phyloP scores from a whole-genome alignment of 1,139 yeast species.

The Nakaseomyces sp. region DNA sequence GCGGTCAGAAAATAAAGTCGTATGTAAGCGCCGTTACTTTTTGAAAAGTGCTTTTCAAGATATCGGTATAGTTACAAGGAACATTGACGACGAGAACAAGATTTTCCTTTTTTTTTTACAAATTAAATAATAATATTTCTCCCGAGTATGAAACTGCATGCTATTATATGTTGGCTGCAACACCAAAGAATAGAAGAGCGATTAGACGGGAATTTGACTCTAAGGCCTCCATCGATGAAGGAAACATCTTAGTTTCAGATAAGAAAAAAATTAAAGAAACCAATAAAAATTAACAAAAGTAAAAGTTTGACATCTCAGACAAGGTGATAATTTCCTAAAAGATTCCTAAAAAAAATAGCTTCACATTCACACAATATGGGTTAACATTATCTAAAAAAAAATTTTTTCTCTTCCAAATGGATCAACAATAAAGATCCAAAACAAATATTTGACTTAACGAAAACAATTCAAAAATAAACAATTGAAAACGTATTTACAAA shows the following conservation, averaged over 20 bases:
- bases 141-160: conserved; percentile 34
- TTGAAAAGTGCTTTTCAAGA: no score
- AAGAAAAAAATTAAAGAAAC: not conserved
- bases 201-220: conserved; percentile 32
- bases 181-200: conserved; percentile 31
- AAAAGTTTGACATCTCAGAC: not conserved
- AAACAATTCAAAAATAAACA: no score
- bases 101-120: not conserved
- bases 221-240: conserved; percentile 22
- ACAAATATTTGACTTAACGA: not conserved
- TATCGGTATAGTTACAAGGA: no score
- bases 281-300: not conserved
- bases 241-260: not conserved
- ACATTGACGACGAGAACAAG: no score
- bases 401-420: not conserved
- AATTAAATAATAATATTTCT: conserved; percentile 16
- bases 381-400: not conserved
- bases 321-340: not conserved
- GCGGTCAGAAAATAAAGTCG: no score
- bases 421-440: not conserved
- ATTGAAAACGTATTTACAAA: not conserved
- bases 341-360: not conserved
- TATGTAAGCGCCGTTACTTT: no score
- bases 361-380: not conserved
- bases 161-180: conserved; percentile 22